These are phyloP conservation scores for Metarhizium album DNA, from an alignment of 2,329 filamentous ascomycete genomes.

Conservation along the genomic window DNA sequence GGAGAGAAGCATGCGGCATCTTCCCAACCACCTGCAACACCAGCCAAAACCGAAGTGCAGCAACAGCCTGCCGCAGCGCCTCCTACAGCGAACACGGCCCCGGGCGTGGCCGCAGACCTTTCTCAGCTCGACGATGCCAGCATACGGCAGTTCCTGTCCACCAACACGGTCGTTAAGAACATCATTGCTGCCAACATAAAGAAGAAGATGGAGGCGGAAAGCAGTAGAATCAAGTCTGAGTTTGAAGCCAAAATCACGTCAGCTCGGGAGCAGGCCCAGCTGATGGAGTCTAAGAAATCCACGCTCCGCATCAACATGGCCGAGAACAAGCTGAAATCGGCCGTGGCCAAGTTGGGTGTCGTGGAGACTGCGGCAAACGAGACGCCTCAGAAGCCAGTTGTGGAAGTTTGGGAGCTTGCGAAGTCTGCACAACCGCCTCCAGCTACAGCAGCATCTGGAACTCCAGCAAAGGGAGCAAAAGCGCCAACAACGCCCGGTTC, in stretches of 20 bases:
- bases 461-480: slow-evolving; percentile 11
- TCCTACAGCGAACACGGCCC: slow-evolving; percentile 24
- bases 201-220: slow-evolving; percentile 57
- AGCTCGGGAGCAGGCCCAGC: slow-evolving; percentile 52
- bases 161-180: slow-evolving; percentile 44
- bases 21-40: slow-evolving; percentile 22
- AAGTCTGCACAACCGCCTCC: slow-evolving; percentile 36
- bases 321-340: slow-evolving; percentile 54
- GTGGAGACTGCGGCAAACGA: slow-evolving; percentile 76
- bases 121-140: slow-evolving; percentile 42
- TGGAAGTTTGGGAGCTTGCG: slow-evolving; percentile 76
- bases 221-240: slow-evolving; percentile 47
- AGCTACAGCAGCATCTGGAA: slow-evolving; percentile 6
- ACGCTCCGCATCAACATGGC: slow-evolving; percentile 68
- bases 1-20: slow-evolving; percentile 14
- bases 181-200: slow-evolving; percentile 54
- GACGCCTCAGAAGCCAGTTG: slow-evolving; percentile 73
- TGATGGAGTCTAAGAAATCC: slow-evolving; percentile 65
- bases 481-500: slow-evolving; percentile 12
- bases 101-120: slow-evolving; percentile 29
- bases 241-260: slow-evolving; percentile 42
- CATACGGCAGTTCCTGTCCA: slow-evolving; percentile 45
- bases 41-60: slow-evolving; percentile 24
- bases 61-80: slow-evolving; percentile 13
- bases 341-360: slow-evolving; percentile 62